Base-by-base conservation (phyloP, 805 yeast genomes). In the Cyberlindnera suaveolens region DNA sequence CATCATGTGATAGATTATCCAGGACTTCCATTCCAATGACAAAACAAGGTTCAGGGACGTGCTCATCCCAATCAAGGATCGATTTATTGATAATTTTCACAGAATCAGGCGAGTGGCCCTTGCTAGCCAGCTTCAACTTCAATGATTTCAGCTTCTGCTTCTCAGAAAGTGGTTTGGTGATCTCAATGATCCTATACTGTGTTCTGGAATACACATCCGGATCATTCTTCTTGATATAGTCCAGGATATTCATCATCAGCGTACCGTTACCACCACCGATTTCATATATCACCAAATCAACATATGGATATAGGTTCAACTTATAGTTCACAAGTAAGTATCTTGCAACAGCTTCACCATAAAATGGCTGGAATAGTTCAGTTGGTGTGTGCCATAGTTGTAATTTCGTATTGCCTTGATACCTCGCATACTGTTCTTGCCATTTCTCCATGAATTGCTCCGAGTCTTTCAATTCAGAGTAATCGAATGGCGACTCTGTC, bases 241-340 rank as follows among this genome's bases (percentile, higher is more conserved):
- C 80, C 48, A 87, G 62, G 10, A 87, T 75, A 54, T 86, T 82
- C 42, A 72, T 60, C 96, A 88, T 87, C 46, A 87, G 62, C 0
- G 95, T 86, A 34, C 95, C 95, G 55, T 87, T 87, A 51, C 96
- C 96, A 17, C 89, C 95, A 46, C 95, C 96, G 71, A 85, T 77
- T 63, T 88, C 96, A 62, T 86, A 88, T 20, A 87, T 84, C 6
- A 78, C 72, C 38, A 91, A 66, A 56, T 85, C 89, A 34, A 74
- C 70, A 54, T 81, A 80, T 1, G 90, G 91, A 52, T 78, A 83
- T 34, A 74, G 65, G 49, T 81, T 80, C 51, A 80, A 64, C 60
- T 80, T 79, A 58, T 82, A 85, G 58, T 85, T 82, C 8, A 79
- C 81, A 42, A 87, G 63, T 16, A 90, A 64, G 63, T 87, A 85